Conservation (phyloP, 371 early-diverging fungal genomes). For the Mortierella sp. region DNA sequence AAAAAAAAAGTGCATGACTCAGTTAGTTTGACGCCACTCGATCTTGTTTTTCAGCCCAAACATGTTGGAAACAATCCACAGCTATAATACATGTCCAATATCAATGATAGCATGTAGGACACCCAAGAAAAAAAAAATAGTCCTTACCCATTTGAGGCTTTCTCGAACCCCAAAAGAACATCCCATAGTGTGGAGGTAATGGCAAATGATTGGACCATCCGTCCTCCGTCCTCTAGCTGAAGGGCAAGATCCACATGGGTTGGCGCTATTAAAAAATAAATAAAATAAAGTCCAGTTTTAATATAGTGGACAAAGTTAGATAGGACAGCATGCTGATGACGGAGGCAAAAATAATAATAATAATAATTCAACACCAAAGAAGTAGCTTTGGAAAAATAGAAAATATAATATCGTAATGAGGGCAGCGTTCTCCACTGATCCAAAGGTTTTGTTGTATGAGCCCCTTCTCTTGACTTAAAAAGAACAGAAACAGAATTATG, state of each 20-base stretch:
- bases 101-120: no score
- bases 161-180: conserved; percentile 48
- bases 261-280: conserved; percentile 29
- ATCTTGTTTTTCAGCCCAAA: neutral
- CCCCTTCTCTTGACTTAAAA: neutral
- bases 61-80: neutral
- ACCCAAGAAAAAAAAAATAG: neutral
- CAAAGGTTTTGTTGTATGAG: neutral
- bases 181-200: conserved; percentile 50
- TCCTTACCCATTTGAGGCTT: conserved; percentile 43
- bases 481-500: neutral
- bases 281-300: no score
- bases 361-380: no score
- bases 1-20: neutral
- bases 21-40: neutral
- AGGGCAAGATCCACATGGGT: conserved; percentile 53
- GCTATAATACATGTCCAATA: neutral
- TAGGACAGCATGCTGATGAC: neutral
- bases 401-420: neutral
- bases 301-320: no score
- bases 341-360: no score
- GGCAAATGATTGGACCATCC: conserved; percentile 42
- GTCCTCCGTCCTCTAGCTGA: conserved; percentile 45
- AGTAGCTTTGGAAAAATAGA: neutral
- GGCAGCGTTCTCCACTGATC: neutral